Evolutionary conservation across 768 basidiomycete genomes (phyloP), one percentile per base, ranked within the genome.

Genomic region (Agaricus bisporus): DNA sequence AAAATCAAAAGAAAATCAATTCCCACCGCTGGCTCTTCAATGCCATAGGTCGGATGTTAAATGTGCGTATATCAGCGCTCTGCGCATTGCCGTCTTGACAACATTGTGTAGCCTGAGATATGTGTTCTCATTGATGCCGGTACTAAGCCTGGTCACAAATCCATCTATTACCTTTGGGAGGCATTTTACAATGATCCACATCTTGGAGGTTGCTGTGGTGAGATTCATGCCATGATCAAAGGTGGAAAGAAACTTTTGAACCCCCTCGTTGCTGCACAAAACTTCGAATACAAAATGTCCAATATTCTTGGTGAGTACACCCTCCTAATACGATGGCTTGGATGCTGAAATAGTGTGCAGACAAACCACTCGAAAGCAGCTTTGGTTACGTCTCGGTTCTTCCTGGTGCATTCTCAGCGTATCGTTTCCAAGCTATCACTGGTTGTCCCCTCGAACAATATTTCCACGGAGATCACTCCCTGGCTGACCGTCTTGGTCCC

Each of bases 201-300:
- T 63, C 73, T 93, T 11, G 91, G 90, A 42, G 91, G 91, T 43
- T 91, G 89, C 64, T 94, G 91, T 69, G 93, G 92, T 60, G 93
- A 95, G 76, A 95, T 95, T 60, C 89, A 95, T 58, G 95, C 95
- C 56, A 95, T 95, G 95, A 89, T 95, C 62, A 83, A 93, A 67
- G 91, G 91, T 14, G 93, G 93, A 41, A 85, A 69, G 69, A 97
- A 97, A 68, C 80, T 98, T 22, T 67, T 98, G 56, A 98, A 98
- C 63, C 95, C 92, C 17, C 73, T 94, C 46, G 80, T 98, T 28
- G 95, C 95, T 7, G 93, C 95, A 14, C 95, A 98, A 68, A 97
- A 98, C 70, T 95, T 95, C 61, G 93, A 95, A 71, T 97, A 97
- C 73, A 97, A 93, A 73, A 95, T 98, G 91, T 94, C 91, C 42